A percentile compares a stretch with the other conserved stretches of the same genome.
phyloP scores from a whole-genome alignment of 306 rosid genomes.

The Trifolium pratense region DNA sequence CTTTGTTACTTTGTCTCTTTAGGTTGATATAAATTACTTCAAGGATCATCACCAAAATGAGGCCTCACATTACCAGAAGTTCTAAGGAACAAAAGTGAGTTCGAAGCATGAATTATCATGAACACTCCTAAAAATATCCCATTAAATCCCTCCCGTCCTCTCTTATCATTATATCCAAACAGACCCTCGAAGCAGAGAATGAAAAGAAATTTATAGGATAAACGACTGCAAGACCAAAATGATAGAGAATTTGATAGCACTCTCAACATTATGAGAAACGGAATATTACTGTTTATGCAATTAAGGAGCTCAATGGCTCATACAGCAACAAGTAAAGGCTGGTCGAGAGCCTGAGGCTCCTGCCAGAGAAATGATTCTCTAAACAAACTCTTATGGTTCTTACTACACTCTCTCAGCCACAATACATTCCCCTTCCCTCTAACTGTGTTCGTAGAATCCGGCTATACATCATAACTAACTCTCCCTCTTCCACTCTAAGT shows the following conservation, averaged over 20 bases:
- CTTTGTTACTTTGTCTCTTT: background rate
- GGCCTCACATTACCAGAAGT: background rate
- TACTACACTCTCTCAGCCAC: too few relatives aligned
- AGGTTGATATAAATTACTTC: background rate
- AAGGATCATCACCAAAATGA: conserved; percentile 1
- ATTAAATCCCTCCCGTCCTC: background rate
- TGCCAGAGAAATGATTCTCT: too few relatives aligned
- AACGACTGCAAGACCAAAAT: background rate
- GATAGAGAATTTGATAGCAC: background rate
- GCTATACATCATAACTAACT: too few relatives aligned
- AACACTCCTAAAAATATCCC: background rate
- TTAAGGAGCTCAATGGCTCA: too few relatives aligned
- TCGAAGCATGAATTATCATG: background rate
- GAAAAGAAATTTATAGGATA: background rate
- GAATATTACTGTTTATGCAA: too few relatives aligned
- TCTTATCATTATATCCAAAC: background rate
- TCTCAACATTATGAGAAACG: too few relatives aligned
- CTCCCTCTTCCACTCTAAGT: too few relatives aligned
- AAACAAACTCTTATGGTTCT: too few relatives aligned
- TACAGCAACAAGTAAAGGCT: too few relatives aligned
- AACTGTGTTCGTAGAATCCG: too few relatives aligned
- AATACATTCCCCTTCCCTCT: too few relatives aligned
- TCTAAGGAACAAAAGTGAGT: background rate
- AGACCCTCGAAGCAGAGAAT: background rate
- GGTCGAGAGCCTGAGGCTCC: too few relatives aligned